These are phyloP conservation scores for Leucocoprinus sp. DNA, from an alignment of 768 basidiomycete species.

Conservation along the genomic window DNA sequence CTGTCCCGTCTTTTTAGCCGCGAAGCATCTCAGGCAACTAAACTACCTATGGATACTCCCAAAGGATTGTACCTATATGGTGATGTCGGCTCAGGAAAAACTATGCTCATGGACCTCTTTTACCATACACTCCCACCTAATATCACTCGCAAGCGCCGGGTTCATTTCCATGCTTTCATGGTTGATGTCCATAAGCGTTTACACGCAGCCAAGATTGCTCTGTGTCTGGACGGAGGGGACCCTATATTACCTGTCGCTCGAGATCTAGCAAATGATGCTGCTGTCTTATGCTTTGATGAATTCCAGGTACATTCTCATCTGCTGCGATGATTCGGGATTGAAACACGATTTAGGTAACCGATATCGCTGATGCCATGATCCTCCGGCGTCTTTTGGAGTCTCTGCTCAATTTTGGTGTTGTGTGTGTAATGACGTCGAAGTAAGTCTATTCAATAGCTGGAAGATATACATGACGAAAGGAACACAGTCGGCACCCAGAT, in stretches of 20 bases:
- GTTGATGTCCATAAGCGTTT: conserved; percentile 94
- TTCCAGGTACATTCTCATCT: conserved; percentile 60
- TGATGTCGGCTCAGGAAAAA: conserved; percentile 95
- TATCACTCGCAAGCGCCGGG: conserved; percentile 69
- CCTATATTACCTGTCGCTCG: conserved; percentile 82
- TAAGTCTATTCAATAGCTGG: conserved; percentile 31
- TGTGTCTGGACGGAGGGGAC: conserved; percentile 66
- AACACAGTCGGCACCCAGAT: conserved; percentile 84
- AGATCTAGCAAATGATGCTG: conserved; percentile 77
- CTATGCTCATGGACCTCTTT: conserved; percentile 99
- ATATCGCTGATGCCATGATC: conserved; percentile 98
- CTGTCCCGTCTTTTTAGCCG: conserved; percentile 39
- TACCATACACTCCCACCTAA: conserved; percentile 70
- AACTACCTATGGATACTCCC: conserved; percentile 49
- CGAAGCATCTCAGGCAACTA: conserved; percentile 26
- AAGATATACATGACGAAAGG: conserved; percentile 2
- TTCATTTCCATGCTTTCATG: conserved; percentile 99
- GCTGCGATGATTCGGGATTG: not conserved
- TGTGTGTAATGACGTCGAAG: conserved; percentile 98
- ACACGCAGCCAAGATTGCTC: conserved; percentile 69
- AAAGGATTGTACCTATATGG: conserved; percentile 94
- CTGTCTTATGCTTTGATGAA: conserved; percentile 92
- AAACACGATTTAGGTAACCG: conserved; percentile 59
- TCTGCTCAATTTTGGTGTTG: conserved; percentile 81
- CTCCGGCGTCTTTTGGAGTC: conserved; percentile 81